Evolutionary conservation across 768 basidiomycete genomes (phyloP), one percentile per base, ranked within the genome.

Genomic region (Asterophora lycoperdoides): DNA sequence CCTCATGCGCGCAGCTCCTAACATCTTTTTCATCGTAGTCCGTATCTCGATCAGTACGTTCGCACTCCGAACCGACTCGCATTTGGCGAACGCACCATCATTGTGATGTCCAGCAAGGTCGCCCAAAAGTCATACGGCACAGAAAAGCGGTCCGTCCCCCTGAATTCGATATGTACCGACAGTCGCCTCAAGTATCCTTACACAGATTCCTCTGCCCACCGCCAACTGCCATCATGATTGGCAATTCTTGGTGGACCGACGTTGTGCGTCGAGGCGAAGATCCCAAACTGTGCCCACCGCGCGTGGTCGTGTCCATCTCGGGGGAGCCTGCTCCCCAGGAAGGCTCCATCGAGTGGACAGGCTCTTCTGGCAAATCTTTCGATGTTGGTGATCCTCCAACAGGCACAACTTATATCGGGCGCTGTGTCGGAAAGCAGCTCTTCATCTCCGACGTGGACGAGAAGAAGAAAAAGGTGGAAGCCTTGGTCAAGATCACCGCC

Each of bases 91-190:
- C 83, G 93, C 41, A 92, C 93, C 4, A 81, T 98, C 52, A 88
- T 97, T 52, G 88, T 98, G 59, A 93, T 96, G 89, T 94, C 92
- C n/a, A 92, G 89, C 64, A 93, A 89, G 62, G 93, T 97, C 26
- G 95, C 92, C 3, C 95, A 98, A 74, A 95, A 97, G 64, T 93
- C 90, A 8, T 98, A 97, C 63, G 94, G 93, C 32, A 93, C 87
- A 14, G 94, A 97, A 67, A 96, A 96, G 67, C 79, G 94, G 87
- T 88, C 52, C 39, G 75, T 60, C 33, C 28, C 10, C 19, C 17
- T 29, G 20, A 35, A 18, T 29, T 47, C 23, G 30, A 7, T 10
- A 9, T 40, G 48, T 49, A 39, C 17, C 37, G 42, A 47, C 44
- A 39, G 10, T 19, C 34, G 43, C 33, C 15, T 45, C 49, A 43